Conservation (phyloP, 2,329 filamentous ascomycete species). For the Clonostachys byssicola region DNA sequence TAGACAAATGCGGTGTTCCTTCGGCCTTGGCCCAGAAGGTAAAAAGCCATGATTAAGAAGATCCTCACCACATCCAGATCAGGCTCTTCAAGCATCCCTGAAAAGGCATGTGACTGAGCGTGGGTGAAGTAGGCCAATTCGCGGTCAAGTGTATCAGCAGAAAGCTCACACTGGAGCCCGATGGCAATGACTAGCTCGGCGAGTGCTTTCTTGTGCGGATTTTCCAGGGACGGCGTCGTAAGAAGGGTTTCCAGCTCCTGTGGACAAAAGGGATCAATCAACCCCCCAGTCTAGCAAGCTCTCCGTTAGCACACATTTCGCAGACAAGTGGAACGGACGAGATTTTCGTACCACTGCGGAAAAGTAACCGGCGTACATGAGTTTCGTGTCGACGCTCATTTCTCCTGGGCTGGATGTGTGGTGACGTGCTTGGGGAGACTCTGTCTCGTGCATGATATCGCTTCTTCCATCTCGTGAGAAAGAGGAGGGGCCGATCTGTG, state of each 20-base stretch:
- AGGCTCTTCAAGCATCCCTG: slow-evolving; percentile 47
- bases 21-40: slow-evolving; percentile 53
- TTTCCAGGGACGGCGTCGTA: slow-evolving; percentile 1
- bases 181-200: slow-evolving; percentile 44
- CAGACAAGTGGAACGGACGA: not conserved
- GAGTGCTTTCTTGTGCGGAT: slow-evolving; percentile 3
- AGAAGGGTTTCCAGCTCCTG: slow-evolving; percentile 18
- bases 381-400: slow-evolving; percentile 9
- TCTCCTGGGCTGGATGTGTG: slow-evolving; percentile 2
- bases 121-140: slow-evolving; percentile 37
- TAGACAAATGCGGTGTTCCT: slow-evolving; percentile 61
- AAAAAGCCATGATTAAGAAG: slow-evolving; percentile 54
- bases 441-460: slow-evolving; percentile 49
- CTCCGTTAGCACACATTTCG: slow-evolving; percentile 1
- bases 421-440: slow-evolving; percentile 11
- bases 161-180: slow-evolving; percentile 39
- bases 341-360: slow-evolving; percentile 9
- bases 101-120: slow-evolving; percentile 41
- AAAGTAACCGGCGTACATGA: slow-evolving; percentile 8
- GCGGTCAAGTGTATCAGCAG: slow-evolving; percentile 16
- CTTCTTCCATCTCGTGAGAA: slow-evolving; percentile 46
- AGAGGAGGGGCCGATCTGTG: slow-evolving; percentile 47
- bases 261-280: slow-evolving; percentile 22
- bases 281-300: slow-evolving; percentile 20
- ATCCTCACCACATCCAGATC: slow-evolving; percentile 45